Conservation (phyloP, 805 yeast genomes). For the Kazachstania africana region DNA sequence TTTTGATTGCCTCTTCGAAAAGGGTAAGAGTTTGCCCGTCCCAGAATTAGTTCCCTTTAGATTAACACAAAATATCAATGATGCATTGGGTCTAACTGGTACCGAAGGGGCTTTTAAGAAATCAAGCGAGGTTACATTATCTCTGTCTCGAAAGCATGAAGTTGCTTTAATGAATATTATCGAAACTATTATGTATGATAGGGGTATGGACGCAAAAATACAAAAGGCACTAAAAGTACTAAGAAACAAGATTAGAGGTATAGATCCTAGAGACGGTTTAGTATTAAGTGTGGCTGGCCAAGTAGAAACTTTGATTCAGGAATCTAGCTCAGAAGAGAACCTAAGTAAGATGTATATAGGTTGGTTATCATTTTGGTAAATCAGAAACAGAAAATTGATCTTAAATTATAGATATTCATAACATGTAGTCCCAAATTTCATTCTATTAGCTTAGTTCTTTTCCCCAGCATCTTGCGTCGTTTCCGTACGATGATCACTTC, state of each 20-base stretch:
- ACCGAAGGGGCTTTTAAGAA: slow-evolving; percentile 83
- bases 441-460: too few species aligned
- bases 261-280: slow-evolving; percentile 67
- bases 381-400: not conserved
- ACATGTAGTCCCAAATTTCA: not conserved
- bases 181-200: slow-evolving; percentile 83
- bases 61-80: slow-evolving; percentile 75
- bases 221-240: slow-evolving; percentile 61
- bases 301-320: slow-evolving; percentile 77
- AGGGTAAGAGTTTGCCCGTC: slow-evolving; percentile 54
- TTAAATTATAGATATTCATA: too few species aligned
- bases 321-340: slow-evolving; percentile 61
- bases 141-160: slow-evolving; percentile 64
- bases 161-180: slow-evolving; percentile 77
- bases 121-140: slow-evolving; percentile 74
- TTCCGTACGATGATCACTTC: too few species aligned
- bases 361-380: slow-evolving; percentile 67
- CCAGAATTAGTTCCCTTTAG: slow-evolving; percentile 96
- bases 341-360: slow-evolving; percentile 86
- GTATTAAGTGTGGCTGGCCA: slow-evolving; percentile 88
- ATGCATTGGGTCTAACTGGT: slow-evolving; percentile 80
- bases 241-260: slow-evolving; percentile 73
- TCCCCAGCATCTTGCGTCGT: too few species aligned
- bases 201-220: slow-evolving; percentile 40
- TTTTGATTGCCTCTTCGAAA: slow-evolving; percentile 91